phyloP scores from a whole-genome alignment of 306 rosid species.

The Vicia faba region DNA sequence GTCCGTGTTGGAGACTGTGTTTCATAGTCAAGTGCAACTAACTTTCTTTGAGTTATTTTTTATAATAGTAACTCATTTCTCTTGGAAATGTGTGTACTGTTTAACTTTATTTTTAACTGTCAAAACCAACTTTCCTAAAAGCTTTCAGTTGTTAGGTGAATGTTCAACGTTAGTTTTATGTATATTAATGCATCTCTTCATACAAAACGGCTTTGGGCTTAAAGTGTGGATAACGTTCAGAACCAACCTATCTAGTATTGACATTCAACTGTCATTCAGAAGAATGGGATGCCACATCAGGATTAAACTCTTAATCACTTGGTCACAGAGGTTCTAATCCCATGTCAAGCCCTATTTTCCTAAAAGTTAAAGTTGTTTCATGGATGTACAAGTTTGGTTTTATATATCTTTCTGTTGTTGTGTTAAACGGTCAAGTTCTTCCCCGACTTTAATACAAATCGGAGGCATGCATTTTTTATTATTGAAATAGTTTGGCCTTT shows the following conservation, averaged over 20 bases:
- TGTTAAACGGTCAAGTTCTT: conserved; percentile 25
- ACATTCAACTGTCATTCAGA: conserved; percentile 5
- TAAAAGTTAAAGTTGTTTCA: conserved; percentile 28
- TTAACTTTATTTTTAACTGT: conserved; percentile 17
- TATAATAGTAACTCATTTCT: neutral
- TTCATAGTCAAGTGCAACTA: neutral
- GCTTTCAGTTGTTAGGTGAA: conserved; percentile 6
- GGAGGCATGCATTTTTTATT: conserved; percentile 9
- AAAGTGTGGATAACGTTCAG: neutral
- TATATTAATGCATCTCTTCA: neutral
- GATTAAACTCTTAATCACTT: conserved; percentile 17
- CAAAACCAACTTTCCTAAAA: conserved; percentile 11
- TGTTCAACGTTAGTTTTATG: conserved; percentile 4
- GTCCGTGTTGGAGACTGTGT: too few species aligned
- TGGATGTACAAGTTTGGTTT: conserved; percentile 14
- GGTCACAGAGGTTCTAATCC: too few species aligned
- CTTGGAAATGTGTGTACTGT: neutral
- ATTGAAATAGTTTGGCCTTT: conserved; percentile 20
- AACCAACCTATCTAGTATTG: conserved; percentile 1
- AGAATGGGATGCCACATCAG: conserved; percentile 3
- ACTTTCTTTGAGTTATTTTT: neutral
- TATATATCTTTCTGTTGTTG: conserved; percentile 13
- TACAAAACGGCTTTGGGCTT: neutral
- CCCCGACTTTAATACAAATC: conserved; percentile 24
- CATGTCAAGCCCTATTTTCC: neutral